A percentile compares a stretch with the other conserved stretches of the same genome.
These are phyloP conservation scores for Zygoascus meyerae DNA, from an alignment of 1,139 yeast species.

Conservation along the genomic window DNA sequence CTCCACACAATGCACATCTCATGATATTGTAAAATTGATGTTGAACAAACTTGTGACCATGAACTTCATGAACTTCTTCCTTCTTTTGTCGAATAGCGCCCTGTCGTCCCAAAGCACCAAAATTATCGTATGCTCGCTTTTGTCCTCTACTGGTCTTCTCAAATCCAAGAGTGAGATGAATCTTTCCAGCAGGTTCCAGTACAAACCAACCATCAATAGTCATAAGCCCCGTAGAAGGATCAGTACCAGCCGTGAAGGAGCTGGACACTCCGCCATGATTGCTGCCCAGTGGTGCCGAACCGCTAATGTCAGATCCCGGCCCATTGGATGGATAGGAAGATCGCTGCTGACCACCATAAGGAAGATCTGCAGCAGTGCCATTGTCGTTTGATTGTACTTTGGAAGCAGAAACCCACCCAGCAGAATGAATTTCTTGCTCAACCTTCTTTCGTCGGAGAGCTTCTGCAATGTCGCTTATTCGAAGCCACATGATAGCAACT, in stretches of 20 bases:
- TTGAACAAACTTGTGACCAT: conserved; percentile 94
- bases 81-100: conserved; percentile 96
- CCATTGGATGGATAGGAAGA: background rate
- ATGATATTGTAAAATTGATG: conserved; percentile 92
- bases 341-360: conserved; percentile 5
- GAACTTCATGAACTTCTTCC: conserved; percentile 91
- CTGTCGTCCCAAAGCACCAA: conserved; percentile 88
- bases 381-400: conserved; percentile 33
- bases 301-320: background rate
- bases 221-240: conserved; percentile 9
- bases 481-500: conserved; percentile 90
- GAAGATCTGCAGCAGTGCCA: conserved; percentile 10
- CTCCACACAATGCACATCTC: conserved; percentile 97
- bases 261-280: background rate
- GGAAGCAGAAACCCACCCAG: conserved; percentile 84
- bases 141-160: conserved; percentile 55
- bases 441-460: conserved; percentile 88
- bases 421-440: conserved; percentile 61
- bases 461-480: conserved; percentile 85
- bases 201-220: conserved; percentile 77
- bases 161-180: conserved; percentile 69
- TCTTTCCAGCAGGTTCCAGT: conserved; percentile 91
- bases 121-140: conserved; percentile 41
- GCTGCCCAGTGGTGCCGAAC: background rate
- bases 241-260: background rate